Evolutionary conservation across 345 rosid species (phyloP).

Genomic region (Acer campestre): DNA sequence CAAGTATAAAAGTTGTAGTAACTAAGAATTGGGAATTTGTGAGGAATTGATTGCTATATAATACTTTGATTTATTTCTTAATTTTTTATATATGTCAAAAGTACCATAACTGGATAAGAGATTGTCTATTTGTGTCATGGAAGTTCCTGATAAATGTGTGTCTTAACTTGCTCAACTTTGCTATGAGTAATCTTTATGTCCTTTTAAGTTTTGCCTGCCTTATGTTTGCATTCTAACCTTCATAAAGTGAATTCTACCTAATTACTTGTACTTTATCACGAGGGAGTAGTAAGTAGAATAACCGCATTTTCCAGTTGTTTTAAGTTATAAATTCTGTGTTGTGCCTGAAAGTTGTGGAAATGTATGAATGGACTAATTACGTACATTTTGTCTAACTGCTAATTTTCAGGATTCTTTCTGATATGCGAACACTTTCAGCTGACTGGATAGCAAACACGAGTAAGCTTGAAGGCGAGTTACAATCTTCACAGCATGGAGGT

Average conservation of each 20-base stretch:
- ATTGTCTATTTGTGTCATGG: background rate
- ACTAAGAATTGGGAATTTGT: background rate
- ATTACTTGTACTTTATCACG: background rate
- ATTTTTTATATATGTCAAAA: background rate
- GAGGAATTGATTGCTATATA: background rate
- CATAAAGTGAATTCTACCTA: background rate
- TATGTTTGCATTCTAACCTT: background rate
- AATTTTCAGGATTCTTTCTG: constrained; percentile 91
- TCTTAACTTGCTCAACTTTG: background rate
- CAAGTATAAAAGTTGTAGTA: background rate
- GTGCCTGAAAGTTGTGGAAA: background rate
- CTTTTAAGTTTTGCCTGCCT: too few relatives aligned
- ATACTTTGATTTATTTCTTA: background rate
- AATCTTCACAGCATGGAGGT: constrained; percentile 66
- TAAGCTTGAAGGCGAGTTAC: constrained; percentile 79
- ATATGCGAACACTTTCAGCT: constrained; percentile 99
- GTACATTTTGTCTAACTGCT: constrained; percentile 16
- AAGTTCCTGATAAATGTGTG: background rate
- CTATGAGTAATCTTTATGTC: background rate
- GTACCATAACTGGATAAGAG: background rate
- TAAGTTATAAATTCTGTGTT: background rate
- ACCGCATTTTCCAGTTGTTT: background rate
- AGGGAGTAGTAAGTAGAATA: background rate
- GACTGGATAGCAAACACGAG: constrained; percentile 99
- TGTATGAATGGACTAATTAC: background rate